Conservation (phyloP, 2,329 filamentous ascomycete genomes). For the Macrophomina tecta region DNA sequence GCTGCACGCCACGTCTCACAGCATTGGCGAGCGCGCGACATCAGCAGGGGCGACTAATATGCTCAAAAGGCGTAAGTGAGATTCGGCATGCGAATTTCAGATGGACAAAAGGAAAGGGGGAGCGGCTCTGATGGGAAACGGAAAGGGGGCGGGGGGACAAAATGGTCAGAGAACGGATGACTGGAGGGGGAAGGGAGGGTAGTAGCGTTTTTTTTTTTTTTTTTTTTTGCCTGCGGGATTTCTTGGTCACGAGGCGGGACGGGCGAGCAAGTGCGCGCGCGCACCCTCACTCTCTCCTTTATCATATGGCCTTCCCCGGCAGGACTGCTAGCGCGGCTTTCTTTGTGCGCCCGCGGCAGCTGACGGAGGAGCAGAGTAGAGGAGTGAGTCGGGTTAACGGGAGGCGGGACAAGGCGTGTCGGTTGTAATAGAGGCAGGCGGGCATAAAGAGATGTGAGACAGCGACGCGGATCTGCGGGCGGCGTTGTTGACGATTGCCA, state of each 20-base stretch:
- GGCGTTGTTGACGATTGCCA: conserved; percentile 21
- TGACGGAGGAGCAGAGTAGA: background rate
- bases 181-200: background rate
- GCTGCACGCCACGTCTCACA: background rate
- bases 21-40: background rate
- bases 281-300: background rate
- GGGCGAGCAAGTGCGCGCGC: background rate
- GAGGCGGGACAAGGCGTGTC: background rate
- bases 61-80: background rate
- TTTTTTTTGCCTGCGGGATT: conserved; percentile 6
- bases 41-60: background rate
- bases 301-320: conserved; percentile 15
- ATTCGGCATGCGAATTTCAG: background rate
- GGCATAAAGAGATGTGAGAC: conserved; percentile 12
- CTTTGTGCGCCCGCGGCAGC: conserved; percentile 8
- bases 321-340: conserved; percentile 4
- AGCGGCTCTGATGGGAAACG: background rate
- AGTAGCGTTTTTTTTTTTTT: background rate
- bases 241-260: conserved; percentile 20
- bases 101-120: background rate
- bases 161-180: background rate
- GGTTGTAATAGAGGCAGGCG: background rate
- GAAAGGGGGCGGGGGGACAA: background rate
- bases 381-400: background rate
- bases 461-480: conserved; percentile 3